These are phyloP conservation scores for Scedosporium minutisporum DNA, from an alignment of 2,329 filamentous ascomycete species.

Conservation along the genomic window DNA sequence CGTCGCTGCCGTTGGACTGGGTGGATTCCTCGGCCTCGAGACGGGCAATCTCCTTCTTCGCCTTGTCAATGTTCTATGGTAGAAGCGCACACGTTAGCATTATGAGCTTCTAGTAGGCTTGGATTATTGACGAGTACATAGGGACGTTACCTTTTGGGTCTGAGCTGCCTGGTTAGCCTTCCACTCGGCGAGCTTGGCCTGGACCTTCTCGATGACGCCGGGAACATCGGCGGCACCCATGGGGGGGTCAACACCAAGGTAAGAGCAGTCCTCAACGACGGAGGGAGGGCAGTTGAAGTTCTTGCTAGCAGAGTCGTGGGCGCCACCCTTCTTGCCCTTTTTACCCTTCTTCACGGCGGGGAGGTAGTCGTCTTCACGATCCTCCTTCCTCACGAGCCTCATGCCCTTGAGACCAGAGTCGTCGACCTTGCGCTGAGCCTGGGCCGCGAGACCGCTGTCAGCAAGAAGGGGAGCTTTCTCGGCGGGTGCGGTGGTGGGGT, in stretches of 20 bases:
- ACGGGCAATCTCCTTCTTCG: constrained; percentile 87
- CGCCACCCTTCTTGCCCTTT: constrained; percentile 60
- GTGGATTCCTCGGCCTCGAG: constrained; percentile 55
- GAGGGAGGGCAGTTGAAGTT: constrained; percentile 79
- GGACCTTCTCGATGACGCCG: constrained; percentile 73
- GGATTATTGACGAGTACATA: constrained; percentile 8
- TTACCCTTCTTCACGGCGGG: constrained; percentile 83
- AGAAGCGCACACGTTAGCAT: neutral
- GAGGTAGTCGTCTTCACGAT: constrained; percentile 79
- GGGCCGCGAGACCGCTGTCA: constrained; percentile 66
- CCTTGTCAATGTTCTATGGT: constrained; percentile 84
- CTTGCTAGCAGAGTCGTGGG: constrained; percentile 38
- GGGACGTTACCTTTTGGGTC: constrained; percentile 69
- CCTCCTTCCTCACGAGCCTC: constrained; percentile 75
- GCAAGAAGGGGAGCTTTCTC: constrained; percentile 58
- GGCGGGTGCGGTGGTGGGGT: constrained; percentile 55
- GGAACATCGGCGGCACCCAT: constrained; percentile 79
- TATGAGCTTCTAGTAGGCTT: neutral
- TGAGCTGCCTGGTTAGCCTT: constrained; percentile 82
- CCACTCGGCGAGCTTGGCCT: constrained; percentile 85
- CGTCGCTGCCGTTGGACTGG: constrained; percentile 36
- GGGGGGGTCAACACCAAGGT: constrained; percentile 78
- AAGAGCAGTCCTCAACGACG: constrained; percentile 81
- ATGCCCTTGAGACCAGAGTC: constrained; percentile 77
- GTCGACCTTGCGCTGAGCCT: constrained; percentile 75